Evolutionary conservation across 495 filamentous ascomycete genomes (phyloP), one percentile per base, ranked within the genome.

Genomic region (Hypoxylon trugodes): DNA sequence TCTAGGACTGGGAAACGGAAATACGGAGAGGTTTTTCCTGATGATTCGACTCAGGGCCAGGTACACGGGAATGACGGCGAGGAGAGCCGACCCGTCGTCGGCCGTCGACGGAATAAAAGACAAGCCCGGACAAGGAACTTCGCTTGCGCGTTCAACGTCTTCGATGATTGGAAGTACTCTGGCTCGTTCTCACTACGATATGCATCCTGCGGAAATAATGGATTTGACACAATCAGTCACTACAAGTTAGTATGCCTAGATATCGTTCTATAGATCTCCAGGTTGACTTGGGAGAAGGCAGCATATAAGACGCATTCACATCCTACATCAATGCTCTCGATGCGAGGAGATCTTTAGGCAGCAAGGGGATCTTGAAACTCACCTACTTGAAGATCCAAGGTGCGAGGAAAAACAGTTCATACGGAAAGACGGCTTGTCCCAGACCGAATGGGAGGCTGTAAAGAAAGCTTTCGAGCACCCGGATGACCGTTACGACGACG

Each of bases 71-170:
- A 24, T 6, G 19, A 59, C 6, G 45, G 30, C n/a, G 4, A 50
- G 25, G 55, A 59, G 8, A 48, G 41, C 12, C 55, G 30, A 35
- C 16, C 50, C 12, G 24, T 25, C 10, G 45, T 59, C n/a, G 38
- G 30, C 15, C 22, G 4, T 4, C 48, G 21, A 10, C 48, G 21
- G 9, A 28, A 19, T 0, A 15, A 7, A 53, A 10, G 6, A 36
- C 32, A 8, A 32, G 1, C 26, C n/a, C 21, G 16, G 15, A 15
- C 22, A 19, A 45, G 38, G 13, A 60, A 32, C 10, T 61, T 53
- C 40, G 58, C 58, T 8, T 61, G 58, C 2, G 58, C 19, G 8
- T 61, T 53, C 24, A 37, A 61, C 16, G 33, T 46, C 10, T 61
- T 13, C 15, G 58, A 61, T 25, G 28, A 40, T 1, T 49, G 48